Evolutionary conservation across 2,329 filamentous ascomycete species (phyloP), one percentile per base, ranked within the genome.

Genomic region (Pestalotiopsis sp.): DNA sequence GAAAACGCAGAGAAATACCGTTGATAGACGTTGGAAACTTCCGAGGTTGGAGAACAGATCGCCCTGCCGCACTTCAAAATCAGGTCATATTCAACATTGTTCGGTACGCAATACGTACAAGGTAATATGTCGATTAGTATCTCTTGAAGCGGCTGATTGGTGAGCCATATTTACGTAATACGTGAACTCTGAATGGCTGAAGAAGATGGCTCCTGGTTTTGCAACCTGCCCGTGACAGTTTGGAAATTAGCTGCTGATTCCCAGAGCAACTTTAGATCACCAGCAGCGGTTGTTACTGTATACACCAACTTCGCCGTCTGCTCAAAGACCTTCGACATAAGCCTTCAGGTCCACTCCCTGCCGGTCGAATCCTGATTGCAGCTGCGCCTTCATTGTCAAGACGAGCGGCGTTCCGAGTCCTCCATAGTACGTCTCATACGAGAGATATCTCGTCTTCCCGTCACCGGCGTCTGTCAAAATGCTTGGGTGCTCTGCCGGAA

Each of bases 401-500:
- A 66, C 23, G 7, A 56, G 27, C 31, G 64, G 64, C 7, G 41
- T 66, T n/a, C 17, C 27, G 13, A 57, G 11, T n/a, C 45, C 64
- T 3, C 9, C 45, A 39, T 66, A 66, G 41, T 66, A 66, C 3
- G 64, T 66, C 64, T 66, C 64, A 58, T 66, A 66, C 20, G 74
- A 76, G 11, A 77, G 63, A 56, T 75, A 73, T 39, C 72, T 68
- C 6, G 76, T 76, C 14, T 70, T 70, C 3, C 70, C 72, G 27
- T 72, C 64, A 2, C 72, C 74, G n/a, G 69, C 31, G 13, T 72
- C 70, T 20, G 74, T 69, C 20, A 77, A 68, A 14, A 77, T 71
- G 23, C 70, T 73, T 0, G 75, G 73, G 59, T 76, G 75, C 63
- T 77, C 75, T 1, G 74, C 74, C 6, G 71, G 64, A 20, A 69